Conservation (phyloP, 2,329 filamentous ascomycete genomes). For the Aspergillus unguis region DNA sequence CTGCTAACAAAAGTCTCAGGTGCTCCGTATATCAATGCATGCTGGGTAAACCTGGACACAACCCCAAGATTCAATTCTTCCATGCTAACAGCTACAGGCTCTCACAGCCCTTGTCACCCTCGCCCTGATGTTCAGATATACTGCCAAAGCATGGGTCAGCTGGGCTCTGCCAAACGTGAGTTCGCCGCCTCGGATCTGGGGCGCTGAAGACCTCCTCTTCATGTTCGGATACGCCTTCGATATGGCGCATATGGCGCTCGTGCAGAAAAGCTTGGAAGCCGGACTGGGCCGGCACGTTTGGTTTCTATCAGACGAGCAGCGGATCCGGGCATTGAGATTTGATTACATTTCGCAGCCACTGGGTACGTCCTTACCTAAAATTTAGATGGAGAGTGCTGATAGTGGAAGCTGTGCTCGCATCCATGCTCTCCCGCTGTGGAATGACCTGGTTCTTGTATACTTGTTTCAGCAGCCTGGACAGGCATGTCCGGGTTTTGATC, state of each 20-base stretch:
- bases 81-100: slow-evolving; percentile 8
- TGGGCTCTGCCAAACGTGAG: slow-evolving; percentile 32
- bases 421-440: slow-evolving; percentile 35
- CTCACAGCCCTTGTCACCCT: slow-evolving; percentile 19
- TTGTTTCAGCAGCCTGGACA: slow-evolving; percentile 32
- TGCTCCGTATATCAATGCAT: neutral
- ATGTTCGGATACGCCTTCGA: slow-evolving; percentile 29
- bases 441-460: slow-evolving; percentile 38
- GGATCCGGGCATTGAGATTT: slow-evolving; percentile 27
- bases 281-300: slow-evolving; percentile 35
- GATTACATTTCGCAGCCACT: slow-evolving; percentile 26
- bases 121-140: slow-evolving; percentile 15
- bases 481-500: slow-evolving; percentile 29
- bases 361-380: slow-evolving; percentile 12
- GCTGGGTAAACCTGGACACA: neutral
- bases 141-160: slow-evolving; percentile 30
- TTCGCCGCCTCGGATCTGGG: slow-evolving; percentile 32
- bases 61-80: neutral
- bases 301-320: slow-evolving; percentile 26
- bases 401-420: slow-evolving; percentile 27
- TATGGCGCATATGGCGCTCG: slow-evolving; percentile 30
- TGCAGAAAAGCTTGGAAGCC: slow-evolving; percentile 31
- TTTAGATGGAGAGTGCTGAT: neutral
- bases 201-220: slow-evolving; percentile 33
- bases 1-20: neutral